phyloP scores from a whole-genome alignment of 345 rosid species.

The Diplotaxis tenuifolia region DNA sequence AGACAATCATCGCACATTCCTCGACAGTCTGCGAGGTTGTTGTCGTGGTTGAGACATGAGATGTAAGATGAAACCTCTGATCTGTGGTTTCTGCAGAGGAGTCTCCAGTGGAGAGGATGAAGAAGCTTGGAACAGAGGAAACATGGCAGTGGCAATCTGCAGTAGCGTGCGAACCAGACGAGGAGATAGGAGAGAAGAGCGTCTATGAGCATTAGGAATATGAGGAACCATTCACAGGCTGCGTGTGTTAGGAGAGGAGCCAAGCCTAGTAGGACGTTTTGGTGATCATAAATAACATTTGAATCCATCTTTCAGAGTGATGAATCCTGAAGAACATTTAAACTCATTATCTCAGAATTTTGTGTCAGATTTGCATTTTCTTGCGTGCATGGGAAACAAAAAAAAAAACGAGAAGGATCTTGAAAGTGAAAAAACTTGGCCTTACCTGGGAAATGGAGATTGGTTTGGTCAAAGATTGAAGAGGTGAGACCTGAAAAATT shows the following conservation, averaged over 20 bases:
- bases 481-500: not conserved
- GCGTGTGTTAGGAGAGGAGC: slow-evolving; percentile 42
- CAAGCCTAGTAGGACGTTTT: not conserved
- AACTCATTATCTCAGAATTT: slow-evolving; percentile 20
- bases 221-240: slow-evolving; percentile 71
- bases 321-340: slow-evolving; percentile 32
- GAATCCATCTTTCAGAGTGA: slow-evolving; percentile 25
- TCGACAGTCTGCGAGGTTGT: slow-evolving; percentile 54
- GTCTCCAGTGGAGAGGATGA: slow-evolving; percentile 52
- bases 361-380: slow-evolving; percentile 14
- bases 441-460: slow-evolving; percentile 9
- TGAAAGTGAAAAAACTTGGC: slow-evolving; percentile 9
- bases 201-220: slow-evolving; percentile 56
- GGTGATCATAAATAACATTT: slow-evolving; percentile 15
- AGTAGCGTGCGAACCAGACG: slow-evolving; percentile 56
- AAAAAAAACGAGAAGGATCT: not conserved
- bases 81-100: slow-evolving; percentile 61
- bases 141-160: slow-evolving; percentile 62
- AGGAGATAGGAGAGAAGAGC: slow-evolving; percentile 59
- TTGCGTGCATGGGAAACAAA: not conserved
- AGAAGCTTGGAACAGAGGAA: slow-evolving; percentile 72
- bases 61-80: slow-evolving; percentile 59
- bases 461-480: slow-evolving; percentile 29
- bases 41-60: slow-evolving; percentile 57
- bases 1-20: slow-evolving; percentile 69